Evolutionary conservation across 2,329 filamentous ascomycete species (phyloP).

Genomic region (Alternaria triticina): DNA sequence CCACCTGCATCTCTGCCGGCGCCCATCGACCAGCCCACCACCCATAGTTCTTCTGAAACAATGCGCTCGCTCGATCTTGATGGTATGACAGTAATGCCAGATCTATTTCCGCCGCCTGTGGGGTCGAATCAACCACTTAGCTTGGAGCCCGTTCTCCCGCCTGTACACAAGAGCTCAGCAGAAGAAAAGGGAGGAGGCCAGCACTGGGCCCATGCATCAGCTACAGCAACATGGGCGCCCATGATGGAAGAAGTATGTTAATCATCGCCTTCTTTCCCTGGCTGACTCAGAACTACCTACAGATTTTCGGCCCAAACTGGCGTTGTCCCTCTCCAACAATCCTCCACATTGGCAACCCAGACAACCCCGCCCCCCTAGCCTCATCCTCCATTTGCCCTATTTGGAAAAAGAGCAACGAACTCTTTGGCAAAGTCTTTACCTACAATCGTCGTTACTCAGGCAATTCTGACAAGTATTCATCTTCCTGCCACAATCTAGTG

Average conservation of each 20-base stretch:
- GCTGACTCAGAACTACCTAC: neutral
- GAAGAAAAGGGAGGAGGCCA: constrained; percentile 15
- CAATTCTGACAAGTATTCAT: neutral
- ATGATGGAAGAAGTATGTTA: constrained; percentile 35
- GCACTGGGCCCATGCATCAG: constrained; percentile 22
- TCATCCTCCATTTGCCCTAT: constrained; percentile 28
- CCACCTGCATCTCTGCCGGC: constrained; percentile 12
- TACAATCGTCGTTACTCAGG: constrained; percentile 7
- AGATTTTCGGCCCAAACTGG: constrained; percentile 42
- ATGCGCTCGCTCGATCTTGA: constrained; percentile 35
- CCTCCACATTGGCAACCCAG: constrained; percentile 36
- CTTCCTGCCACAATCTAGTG: neutral
- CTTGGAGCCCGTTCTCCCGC: constrained; percentile 23
- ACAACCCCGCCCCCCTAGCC: neutral
- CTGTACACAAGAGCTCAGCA: constrained; percentile 18
- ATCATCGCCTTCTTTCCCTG: neutral
- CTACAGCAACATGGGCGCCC: constrained; percentile 36
- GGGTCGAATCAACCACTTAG: constrained; percentile 6
- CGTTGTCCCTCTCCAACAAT: constrained; percentile 37
- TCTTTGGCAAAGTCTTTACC: constrained; percentile 37
- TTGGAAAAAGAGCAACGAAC: constrained; percentile 40
- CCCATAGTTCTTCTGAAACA: constrained; percentile 17
- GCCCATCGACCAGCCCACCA: constrained; percentile 9
- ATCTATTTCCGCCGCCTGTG: constrained; percentile 1
- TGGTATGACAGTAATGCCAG: constrained; percentile 39